phyloP scores from a whole-genome alignment of 2,329 filamentous ascomycete genomes.

The Monosporascus sp. region DNA sequence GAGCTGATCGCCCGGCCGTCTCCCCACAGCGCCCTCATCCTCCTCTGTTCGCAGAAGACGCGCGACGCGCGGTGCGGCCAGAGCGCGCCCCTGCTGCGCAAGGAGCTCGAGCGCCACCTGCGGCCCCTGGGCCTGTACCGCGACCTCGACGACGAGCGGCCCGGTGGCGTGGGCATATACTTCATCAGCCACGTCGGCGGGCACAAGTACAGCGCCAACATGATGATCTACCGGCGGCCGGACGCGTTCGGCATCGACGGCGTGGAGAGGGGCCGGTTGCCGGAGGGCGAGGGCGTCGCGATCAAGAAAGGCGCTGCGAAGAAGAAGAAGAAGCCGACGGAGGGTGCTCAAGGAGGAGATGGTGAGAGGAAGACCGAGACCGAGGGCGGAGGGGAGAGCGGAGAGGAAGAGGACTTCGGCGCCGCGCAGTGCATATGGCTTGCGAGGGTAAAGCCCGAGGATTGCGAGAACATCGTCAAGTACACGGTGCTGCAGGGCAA shows the following conservation, averaged over 20 bases:
- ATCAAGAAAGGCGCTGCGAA: constrained; percentile 13
- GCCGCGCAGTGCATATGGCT: constrained; percentile 92
- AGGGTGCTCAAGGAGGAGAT: constrained; percentile 1
- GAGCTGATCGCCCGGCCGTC: constrained; percentile 52
- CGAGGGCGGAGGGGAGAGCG: constrained; percentile 17
- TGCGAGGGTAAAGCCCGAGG: constrained; percentile 75
- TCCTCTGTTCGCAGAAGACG: constrained; percentile 92
- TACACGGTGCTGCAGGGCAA: constrained; percentile 92
- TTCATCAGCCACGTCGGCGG: constrained; percentile 96
- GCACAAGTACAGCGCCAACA: constrained; percentile 93
- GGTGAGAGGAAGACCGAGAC: constrained; percentile 12
- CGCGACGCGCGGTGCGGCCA: constrained; percentile 93
- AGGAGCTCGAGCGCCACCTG: constrained; percentile 85
- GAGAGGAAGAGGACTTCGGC: constrained; percentile 38
- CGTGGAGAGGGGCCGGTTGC: constrained; percentile 32
- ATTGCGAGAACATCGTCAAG: constrained; percentile 86
- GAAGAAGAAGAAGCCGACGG: constrained; percentile 23
- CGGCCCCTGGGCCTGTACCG: constrained; percentile 79
- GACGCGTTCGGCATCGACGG: constrained; percentile 51
- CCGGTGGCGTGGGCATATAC: constrained; percentile 90
- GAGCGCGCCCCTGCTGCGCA: constrained; percentile 80
- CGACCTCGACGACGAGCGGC: constrained; percentile 81
- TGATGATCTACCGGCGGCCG: constrained; percentile 77
- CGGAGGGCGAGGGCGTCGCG: constrained; percentile 32
- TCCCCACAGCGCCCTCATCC: constrained; percentile 79